Conservation (phyloP, 116 monocot species). For the Cymodocea nodosa region DNA sequence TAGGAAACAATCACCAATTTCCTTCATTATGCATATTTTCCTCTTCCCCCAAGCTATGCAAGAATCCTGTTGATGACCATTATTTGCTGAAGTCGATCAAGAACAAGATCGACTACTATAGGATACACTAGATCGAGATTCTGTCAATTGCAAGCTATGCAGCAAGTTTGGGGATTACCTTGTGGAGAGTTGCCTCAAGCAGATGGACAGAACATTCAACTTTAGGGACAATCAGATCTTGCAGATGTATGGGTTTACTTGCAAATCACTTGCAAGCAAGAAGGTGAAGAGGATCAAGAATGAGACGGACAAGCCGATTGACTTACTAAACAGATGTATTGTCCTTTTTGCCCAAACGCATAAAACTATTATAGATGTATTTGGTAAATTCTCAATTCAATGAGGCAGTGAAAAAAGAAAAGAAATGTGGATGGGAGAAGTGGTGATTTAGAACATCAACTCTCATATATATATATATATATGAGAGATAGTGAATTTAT, state of each 20-base stretch:
- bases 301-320: conserved; percentile 59
- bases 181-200: conserved; percentile 71
- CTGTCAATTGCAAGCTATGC: conserved; percentile 75
- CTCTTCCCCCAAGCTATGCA: too few relatives aligned
- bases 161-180: conserved; percentile 81
- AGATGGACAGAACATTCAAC: conserved; percentile 84
- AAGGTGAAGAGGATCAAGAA: conserved; percentile 56
- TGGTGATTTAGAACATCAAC: too few relatives aligned
- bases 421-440: too few relatives aligned
- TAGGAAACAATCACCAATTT: too few relatives aligned
- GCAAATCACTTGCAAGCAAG: conserved; percentile 56
- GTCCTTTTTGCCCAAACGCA: too few relatives aligned
- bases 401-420: too few relatives aligned
- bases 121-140: conserved; percentile 65
- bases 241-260: conserved; percentile 70
- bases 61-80: conserved; percentile 21
- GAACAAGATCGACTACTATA: conserved; percentile 81
- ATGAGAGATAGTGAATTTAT: too few relatives aligned
- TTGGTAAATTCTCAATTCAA: too few relatives aligned
- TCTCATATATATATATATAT: too few relatives aligned
- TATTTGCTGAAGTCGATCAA: conserved; percentile 68
- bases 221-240: conserved; percentile 85
- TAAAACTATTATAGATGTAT: too few relatives aligned
- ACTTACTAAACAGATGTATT: too few relatives aligned
- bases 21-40: too few relatives aligned